Evolutionary conservation across 371 early-diverging fungal genomes (phyloP).

Genomic region (Mortierella sp.): DNA sequence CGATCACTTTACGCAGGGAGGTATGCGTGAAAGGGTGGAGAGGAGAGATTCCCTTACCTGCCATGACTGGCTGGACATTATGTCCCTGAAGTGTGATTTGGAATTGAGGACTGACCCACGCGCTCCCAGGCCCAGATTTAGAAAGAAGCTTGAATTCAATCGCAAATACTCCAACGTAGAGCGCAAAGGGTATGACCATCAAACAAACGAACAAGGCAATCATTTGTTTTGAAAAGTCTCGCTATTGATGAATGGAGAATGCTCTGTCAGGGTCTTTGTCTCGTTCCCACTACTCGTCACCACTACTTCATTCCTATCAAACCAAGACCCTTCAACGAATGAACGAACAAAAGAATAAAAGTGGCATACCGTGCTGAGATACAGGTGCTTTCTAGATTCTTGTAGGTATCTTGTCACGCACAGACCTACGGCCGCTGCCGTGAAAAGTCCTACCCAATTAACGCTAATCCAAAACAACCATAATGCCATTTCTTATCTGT

Average conservation of each 20-base stretch:
- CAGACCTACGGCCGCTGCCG: conserved; percentile 89
- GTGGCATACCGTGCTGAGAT: conserved; percentile 33
- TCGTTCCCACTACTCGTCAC: too few species aligned
- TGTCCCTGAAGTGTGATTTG: conserved; percentile 63
- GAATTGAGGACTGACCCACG: conserved; percentile 80
- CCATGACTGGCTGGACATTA: conserved; percentile 34
- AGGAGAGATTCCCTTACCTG: conserved; percentile 9
- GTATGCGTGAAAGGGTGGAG: neutral
- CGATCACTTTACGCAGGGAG: too few species aligned
- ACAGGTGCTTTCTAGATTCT: conserved; percentile 31
- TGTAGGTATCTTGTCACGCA: conserved; percentile 42
- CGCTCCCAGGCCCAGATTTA: conserved; percentile 81
- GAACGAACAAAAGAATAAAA: neutral
- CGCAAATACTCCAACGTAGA: conserved; percentile 84
- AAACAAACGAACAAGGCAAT: conserved; percentile 72
- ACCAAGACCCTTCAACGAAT: neutral
- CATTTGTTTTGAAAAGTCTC: conserved; percentile 57
- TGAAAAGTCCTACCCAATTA: conserved; percentile 99
- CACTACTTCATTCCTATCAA: neutral
- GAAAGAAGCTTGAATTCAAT: conserved; percentile 80
- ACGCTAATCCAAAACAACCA: conserved; percentile 69
- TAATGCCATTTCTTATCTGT: too few species aligned
- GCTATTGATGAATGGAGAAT: conserved; percentile 9
- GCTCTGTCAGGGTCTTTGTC: neutral
- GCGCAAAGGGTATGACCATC: conserved; percentile 77